Evolutionary conservation across 331 rosid genomes (phyloP), one percentile per base, ranked within the genome.

Genomic region (Quercus tomentella): DNA sequence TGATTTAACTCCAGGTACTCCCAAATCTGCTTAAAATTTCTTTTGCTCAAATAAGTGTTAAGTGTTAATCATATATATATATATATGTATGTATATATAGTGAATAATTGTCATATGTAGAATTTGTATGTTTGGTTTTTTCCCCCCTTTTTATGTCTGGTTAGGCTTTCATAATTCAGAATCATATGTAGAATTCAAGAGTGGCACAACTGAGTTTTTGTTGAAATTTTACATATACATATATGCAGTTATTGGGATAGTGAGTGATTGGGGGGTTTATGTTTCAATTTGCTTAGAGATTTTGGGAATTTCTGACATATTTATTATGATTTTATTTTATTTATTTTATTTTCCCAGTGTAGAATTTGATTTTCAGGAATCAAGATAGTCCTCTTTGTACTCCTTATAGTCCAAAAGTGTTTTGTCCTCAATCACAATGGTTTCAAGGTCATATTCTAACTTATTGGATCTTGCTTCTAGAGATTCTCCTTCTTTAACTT

Each of bases 391-490:
- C 72, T 80, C 68, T 54, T 77, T 81, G 80, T 62, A 56, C 61
- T 61, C 75, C 77, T 76, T 56, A 33, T 30, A 31, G 67, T 41
- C 56, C 20, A 37, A 73, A 79, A 81, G 70, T 65, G 18, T 45
- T 70, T 55, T 55, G 71, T 22, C 56, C 10, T 70, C 25, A 69
- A 58, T 70, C 70, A 54, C 61, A 70, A 89, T 88, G 97, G 97
- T 84, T 81, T 94, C 98, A 5, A 94, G 97, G 92, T 94, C 97
- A 31, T 94, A 92, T 84, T 94, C 98, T 12, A 94, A 92, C 86
- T 89, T 94, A 80, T 84, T 94, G 72, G 97, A 94, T 81, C 98
- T 94, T 75, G 82, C 94, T 79, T 92, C 97, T 9, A 88, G 98
- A 67, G 93, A 70, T 33, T 88, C 97, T 41, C 49, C 49, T 41